A percentile compares a stretch with the other conserved stretches of the same genome.
Conservation (phyloP, 495 filamentous ascomycete genomes). For the Aspergillus cavernicola region DNA sequence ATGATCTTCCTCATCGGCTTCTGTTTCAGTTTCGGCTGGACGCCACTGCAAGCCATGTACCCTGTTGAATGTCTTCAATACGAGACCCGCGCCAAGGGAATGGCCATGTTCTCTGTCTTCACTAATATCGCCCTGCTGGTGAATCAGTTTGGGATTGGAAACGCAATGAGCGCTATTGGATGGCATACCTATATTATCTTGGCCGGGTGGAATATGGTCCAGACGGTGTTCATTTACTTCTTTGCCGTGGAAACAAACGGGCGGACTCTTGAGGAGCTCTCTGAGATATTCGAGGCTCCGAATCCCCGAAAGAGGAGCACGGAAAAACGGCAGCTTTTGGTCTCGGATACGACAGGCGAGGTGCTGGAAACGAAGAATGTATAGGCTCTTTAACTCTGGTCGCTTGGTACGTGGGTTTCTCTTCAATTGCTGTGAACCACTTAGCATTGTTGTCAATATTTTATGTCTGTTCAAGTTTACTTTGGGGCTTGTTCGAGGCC, state of each 20-base stretch:
- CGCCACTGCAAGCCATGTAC: conserved; percentile 61
- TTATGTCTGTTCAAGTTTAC: too few relatives aligned
- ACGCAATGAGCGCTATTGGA: conserved; percentile 1
- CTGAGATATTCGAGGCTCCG: conserved; percentile 3
- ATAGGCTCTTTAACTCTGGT: too few relatives aligned
- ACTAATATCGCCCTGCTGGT: not conserved
- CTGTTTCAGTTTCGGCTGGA: conserved; percentile 9
- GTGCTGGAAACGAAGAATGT: too few relatives aligned
- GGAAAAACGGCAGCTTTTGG: not conserved
- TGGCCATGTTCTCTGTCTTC: conserved; percentile 34
- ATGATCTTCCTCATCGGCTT: conserved; percentile 9
- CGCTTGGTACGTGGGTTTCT: too few relatives aligned
- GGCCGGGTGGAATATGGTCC: conserved; percentile 3
- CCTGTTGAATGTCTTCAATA: conserved; percentile 57
- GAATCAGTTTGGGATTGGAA: conserved; percentile 5
- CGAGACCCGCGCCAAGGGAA: conserved; percentile 59
- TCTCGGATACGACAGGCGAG: too few relatives aligned
- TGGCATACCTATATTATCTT: conserved; percentile 12
- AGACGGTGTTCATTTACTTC: conserved; percentile 4
- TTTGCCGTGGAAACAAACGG: conserved; percentile 3
- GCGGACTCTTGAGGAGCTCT: conserved; percentile 9
- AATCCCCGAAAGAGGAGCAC: conserved; percentile 2
- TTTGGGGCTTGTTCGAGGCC: too few relatives aligned
- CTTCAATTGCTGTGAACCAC: too few relatives aligned
- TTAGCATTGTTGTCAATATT: too few relatives aligned